Percentiles rank a stretch among this genome's conserved stretches.
Conservation (phyloP, 2,329 filamentous ascomycete species). For the Aureobasidium zeae region DNA sequence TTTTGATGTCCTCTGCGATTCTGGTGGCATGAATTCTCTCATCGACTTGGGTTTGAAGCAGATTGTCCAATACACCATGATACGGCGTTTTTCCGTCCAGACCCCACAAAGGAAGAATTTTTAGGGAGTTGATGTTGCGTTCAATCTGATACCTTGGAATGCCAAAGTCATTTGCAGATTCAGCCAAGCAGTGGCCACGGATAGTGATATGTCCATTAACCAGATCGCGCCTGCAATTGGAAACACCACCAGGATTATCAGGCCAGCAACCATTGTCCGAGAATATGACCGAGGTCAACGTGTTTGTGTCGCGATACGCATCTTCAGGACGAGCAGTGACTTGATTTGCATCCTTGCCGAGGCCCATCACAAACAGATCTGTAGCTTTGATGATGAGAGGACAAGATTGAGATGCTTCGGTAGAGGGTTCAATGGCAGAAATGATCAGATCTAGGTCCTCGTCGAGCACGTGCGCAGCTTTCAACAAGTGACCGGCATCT, state of each 20-base stretch:
- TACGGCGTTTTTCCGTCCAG: slow-evolving; percentile 44
- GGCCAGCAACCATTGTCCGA: slow-evolving; percentile 46
- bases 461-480: slow-evolving; percentile 24
- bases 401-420: slow-evolving; percentile 18
- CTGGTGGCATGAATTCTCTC: slow-evolving; percentile 36
- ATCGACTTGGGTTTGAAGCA: slow-evolving; percentile 44
- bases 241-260: slow-evolving; percentile 46
- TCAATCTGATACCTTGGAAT: slow-evolving; percentile 48
- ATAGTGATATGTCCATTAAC: slow-evolving; percentile 46
- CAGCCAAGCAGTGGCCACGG: slow-evolving; percentile 47
- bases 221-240: slow-evolving; percentile 46
- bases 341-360: slow-evolving; percentile 35
- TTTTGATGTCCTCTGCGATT: slow-evolving; percentile 39
- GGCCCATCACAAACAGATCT: slow-evolving; percentile 36
- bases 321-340: slow-evolving; percentile 34
- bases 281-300: slow-evolving; percentile 44
- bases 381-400: slow-evolving; percentile 32
- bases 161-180: slow-evolving; percentile 48
- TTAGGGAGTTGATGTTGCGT: slow-evolving; percentile 46
- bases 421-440: slow-evolving; percentile 18
- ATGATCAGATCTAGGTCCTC: slow-evolving; percentile 18
- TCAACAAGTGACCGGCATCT: slow-evolving; percentile 34
- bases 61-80: slow-evolving; percentile 47
- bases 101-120: slow-evolving; percentile 47
- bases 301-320: slow-evolving; percentile 37